Evolutionary conservation across 805 yeast species (phyloP), one percentile per base, ranked within the genome.

Genomic region (Candida yuanshanica): DNA sequence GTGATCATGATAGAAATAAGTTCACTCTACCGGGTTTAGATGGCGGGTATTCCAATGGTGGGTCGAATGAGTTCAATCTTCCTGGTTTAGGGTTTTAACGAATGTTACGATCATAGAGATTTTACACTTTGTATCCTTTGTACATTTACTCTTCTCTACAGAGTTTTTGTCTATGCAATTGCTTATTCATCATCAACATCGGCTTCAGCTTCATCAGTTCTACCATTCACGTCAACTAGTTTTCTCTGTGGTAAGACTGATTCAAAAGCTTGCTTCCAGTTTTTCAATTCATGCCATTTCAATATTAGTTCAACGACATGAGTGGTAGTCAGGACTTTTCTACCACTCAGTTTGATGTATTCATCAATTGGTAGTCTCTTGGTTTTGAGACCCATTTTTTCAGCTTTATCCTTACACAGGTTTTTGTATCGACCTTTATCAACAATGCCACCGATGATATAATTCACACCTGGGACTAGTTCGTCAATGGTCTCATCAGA

Each of bases 401-500:
- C 72, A 1, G 98, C 98, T 60, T 90, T 93, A 48, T 83, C 73
- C 36, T 77, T 70, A 60, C 99, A 91, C 25, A 91, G 62, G 47
- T 72, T 69, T 62, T 87, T 86, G 65, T 89, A 82, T 52, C 98
- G 75, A 45, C 95, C 95, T 60, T 91, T 91, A 60, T 91, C 99
- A 3, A 91, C 98, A 42, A 91, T 91, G 1, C 98, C 99, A 9
- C 99, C 99, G 37, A 91, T 79, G 33, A 91, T 77, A 52, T 91
- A 91, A 0, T 95, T 85, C 58, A 72, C 68, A 3, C 82, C 85
- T 5, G 79, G 76, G 46, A 81, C 79, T 40, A 91, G 66, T 20
- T 68, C 75, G 10, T 73, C 77, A 26, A 93, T 53, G 18, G 69
- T 76, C 7, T 82, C 83, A 8, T 81, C 84, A 0, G 96, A 82